Percentiles rank a stretch among this genome's conserved stretches.
These are phyloP conservation scores for Raffaelea arxii DNA, from an alignment of 2,329 filamentous ascomycete species.

Conservation along the genomic window DNA sequence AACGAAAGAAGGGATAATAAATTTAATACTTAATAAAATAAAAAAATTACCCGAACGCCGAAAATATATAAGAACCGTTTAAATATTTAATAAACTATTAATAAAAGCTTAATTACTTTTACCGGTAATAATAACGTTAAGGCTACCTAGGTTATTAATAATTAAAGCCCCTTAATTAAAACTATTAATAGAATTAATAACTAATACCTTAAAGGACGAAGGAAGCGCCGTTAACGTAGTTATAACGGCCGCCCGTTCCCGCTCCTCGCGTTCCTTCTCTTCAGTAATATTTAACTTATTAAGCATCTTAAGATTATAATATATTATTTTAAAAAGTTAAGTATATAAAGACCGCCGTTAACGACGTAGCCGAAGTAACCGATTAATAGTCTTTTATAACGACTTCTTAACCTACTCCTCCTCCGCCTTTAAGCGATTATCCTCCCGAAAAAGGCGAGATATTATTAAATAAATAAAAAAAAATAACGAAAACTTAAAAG, in stretches of 20 bases:
- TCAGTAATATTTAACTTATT: neutral
- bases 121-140: too few species aligned
- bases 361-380: neutral
- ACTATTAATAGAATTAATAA: too few species aligned
- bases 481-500: neutral
- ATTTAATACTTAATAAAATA: neutral
- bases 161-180: too few species aligned
- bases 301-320: neutral
- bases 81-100: too few species aligned
- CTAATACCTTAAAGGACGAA: neutral
- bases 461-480: neutral
- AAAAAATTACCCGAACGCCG: too few species aligned
- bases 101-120: too few species aligned
- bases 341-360: neutral
- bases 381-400: too few species aligned
- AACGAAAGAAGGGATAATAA: neutral
- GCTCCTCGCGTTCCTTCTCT: neutral
- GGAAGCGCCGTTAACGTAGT: neutral
- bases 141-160: too few species aligned
- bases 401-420: neutral
- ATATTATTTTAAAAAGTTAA: neutral
- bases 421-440: neutral
- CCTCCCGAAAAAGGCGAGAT: neutral
- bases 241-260: neutral
- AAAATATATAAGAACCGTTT: too few species aligned